Base-by-base conservation (phyloP, 1,139 yeast genomes). In the Debaryomyces subglobosus region DNA sequence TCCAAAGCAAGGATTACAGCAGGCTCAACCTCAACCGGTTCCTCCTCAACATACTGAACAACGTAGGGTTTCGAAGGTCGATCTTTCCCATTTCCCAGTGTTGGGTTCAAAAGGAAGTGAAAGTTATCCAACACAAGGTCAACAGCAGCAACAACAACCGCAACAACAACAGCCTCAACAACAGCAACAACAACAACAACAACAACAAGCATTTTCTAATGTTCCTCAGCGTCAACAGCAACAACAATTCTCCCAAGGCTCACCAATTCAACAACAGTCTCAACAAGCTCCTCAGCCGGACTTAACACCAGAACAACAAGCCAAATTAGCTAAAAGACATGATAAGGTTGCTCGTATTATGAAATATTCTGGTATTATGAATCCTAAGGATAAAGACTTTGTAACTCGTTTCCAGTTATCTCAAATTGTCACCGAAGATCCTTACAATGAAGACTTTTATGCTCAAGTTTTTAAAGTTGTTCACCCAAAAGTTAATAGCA, bases 371-470 rank as follows among this genome's bases (percentile, higher is more conserved):
- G 97, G 97, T 52, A 83, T 94, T 55, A 94, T 94, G 99, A 89
- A 92, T 58, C 96, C 96, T 52, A 89, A 92, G 72, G 99, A 94
- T 67, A 92, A 92, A 72, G 97, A 92, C 69, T 91, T 90, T 62
- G 94, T 94, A 46, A 89, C 97, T 44, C 81, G 97, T 64, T 87
- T 92, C 64, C 99, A 95, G 69, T 79, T 94, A 55, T 91, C 97
- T 43, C 97, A 92, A 65, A 88, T 94, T 69, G 97, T 94, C 41
- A 89, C 97, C 16, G 98, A 92, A 50, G 99, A 95, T 67, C 99
- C 99, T 9, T 90, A 89, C 67, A 91, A 90, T 62, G 99, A 94
- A 67, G 99, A 95, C 71, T 95, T 94, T 62, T 94, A 94, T 65
- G 91, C 89, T 61, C 98, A 94, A 68, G 97, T 95, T 37, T 89